Conservation (phyloP, 225 moss, liverwort and hornwort species). For the Polytrichum formosum region DNA sequence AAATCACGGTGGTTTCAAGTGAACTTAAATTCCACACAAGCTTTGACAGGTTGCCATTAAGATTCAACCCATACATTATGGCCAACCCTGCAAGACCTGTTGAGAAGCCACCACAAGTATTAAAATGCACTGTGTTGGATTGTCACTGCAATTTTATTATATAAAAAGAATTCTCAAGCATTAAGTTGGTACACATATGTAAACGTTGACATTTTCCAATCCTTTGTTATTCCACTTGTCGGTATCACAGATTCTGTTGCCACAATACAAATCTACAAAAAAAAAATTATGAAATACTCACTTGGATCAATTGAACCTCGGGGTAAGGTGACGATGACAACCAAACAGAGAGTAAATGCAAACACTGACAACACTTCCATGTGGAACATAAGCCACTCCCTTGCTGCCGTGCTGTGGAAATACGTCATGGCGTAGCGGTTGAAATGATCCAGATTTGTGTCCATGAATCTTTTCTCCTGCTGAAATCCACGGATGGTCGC, state of each 20-base stretch:
- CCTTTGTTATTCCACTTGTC: too few species aligned
- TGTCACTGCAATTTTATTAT: background rate
- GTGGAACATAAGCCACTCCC: constrained; percentile 70
- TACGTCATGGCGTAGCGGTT: constrained; percentile 36
- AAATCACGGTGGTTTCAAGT: constrained; percentile 41
- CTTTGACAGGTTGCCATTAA: constrained; percentile 30
- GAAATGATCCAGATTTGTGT: constrained; percentile 44
- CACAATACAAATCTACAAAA: background rate
- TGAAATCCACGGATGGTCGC: constrained; percentile 72
- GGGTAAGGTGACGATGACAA: constrained; percentile 39
- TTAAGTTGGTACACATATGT: background rate
- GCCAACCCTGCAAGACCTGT: constrained; percentile 63
- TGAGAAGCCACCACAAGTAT: background rate
- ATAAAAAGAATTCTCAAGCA: background rate
- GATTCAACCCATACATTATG: constrained; percentile 48
- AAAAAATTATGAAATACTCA: constrained; percentile 9
- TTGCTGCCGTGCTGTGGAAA: constrained; percentile 40
- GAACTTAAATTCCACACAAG: constrained; percentile 37
- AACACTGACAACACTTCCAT: constrained; percentile 57
- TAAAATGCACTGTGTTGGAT: background rate
- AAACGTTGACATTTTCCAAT: background rate
- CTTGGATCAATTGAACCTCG: constrained; percentile 45
- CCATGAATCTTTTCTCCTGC: constrained; percentile 61
- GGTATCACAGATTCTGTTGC: background rate
- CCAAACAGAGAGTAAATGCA: constrained; percentile 38